A percentile compares a stretch with the other conserved stretches of the same genome.
phyloP scores from a whole-genome alignment of 306 rosid species.

The Cucumis sativus region Cucumber_9930_V3 NC_026657.2:21157501-21158000 shows the following conservation, averaged over 20 bases:
- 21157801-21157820: not conserved
- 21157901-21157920: slow-evolving; percentile 45
- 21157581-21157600: not conserved
- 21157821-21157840: not conserved
- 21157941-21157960: slow-evolving; percentile 10
- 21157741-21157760: slow-evolving; percentile 59
- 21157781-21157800: slow-evolving; percentile 21
- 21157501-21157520: slow-evolving; percentile 73
- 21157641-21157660: slow-evolving; percentile 39
- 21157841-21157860: not conserved
- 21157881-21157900: slow-evolving; percentile 49
- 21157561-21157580: slow-evolving; percentile 7
- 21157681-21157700: slow-evolving; percentile 55
- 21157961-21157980: not conserved
- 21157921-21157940: slow-evolving; percentile 45
- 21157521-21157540: slow-evolving; percentile 67
- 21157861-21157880: slow-evolving; percentile 34
- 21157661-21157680: slow-evolving; percentile 69
- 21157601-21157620: not conserved
- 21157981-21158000: not conserved
- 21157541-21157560: slow-evolving; percentile 71
- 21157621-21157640: not conserved
- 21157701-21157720: slow-evolving; percentile 64
- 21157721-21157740: slow-evolving; percentile 53
- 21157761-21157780: slow-evolving; percentile 51